Evolutionary conservation across 2,329 filamentous ascomycete genomes (phyloP), one percentile per base, ranked within the genome.

Genomic region (Fusarium sp.): DNA sequence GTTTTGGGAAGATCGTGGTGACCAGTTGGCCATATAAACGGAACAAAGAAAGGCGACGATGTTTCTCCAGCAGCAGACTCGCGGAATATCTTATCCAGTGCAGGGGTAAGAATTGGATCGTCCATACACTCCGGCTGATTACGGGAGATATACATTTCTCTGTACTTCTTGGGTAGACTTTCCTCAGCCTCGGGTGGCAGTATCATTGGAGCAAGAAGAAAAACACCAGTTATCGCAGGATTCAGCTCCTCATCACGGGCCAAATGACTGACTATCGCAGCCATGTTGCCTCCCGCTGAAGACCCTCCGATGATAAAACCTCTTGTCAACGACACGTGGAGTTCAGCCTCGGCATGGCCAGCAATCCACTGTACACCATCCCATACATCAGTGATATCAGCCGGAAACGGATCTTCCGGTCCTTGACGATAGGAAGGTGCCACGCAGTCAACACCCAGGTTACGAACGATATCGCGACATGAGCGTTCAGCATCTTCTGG

Each of bases 261-360:
- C 7, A 61, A 3, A n/a, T 61, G 57, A 4, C 53, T 58, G 32
- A 27, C 27, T 41, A 61, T 48, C 1, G 53, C 27, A 27, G 42
- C 42, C 57, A 61, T 58, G 6, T 29, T 61, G 2, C 25, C 57
- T 13, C 57, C 42, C 6, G 53, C 57, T 12, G 53, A 61, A 3
- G 57, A 58, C 4, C 57, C 57, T 6, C 57, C 57, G 2, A 58
- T 10, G 5, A 61, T 1, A 4, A 61, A 58, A 0, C 53, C 57
- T 3, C n/a, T 48, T 7, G 20, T 32, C 6, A 58, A 11, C 4
- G 27, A 61, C 3, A 42, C 53, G 1, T 4, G 14, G 2, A 58
- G 9, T 4, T 48, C 53, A 0, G 25, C 27, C 14, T 47, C 41
- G 2, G 20, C 41, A 32, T 58, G 30, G 2, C 4, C 6, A 29